These are phyloP conservation scores for Actinidia chinensis DNA, from an alignment of 179 eudicot genomes.

Conservation along the genomic window DNA sequence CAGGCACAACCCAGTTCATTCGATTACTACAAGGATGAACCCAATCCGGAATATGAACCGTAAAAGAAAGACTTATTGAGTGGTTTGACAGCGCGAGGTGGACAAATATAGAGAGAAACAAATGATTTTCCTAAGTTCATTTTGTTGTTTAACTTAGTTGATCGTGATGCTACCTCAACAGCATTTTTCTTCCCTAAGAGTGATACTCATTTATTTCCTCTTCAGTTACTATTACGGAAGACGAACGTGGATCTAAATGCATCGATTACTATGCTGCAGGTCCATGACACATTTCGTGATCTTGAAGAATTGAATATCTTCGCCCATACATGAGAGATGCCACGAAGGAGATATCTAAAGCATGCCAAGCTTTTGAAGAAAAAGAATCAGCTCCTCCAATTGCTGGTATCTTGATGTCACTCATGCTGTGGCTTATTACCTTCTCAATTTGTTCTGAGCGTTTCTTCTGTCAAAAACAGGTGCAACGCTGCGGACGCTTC, in stretches of 20 bases:
- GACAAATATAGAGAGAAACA: not conserved
- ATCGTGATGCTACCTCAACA: not conserved
- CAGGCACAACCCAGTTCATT: too few species aligned
- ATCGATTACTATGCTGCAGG: constrained; percentile 44
- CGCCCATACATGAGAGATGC: constrained; percentile 80
- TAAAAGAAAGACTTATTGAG: not conserved
- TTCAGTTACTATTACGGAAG: not conserved
- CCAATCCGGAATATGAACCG: too few species aligned
- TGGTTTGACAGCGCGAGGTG: not conserved
- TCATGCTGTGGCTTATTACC: constrained; percentile 15
- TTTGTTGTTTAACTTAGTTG: constrained; percentile 3
- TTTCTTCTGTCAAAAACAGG: constrained; percentile 47
- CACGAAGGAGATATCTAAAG: constrained; percentile 76
- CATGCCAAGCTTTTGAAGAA: constrained; percentile 83
- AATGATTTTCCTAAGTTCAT: not conserved
- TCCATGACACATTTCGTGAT: constrained; percentile 69
- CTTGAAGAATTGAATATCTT: constrained; percentile 89
- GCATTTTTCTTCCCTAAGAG: not conserved
- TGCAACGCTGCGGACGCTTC: constrained; percentile 65
- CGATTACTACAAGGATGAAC: too few species aligned
- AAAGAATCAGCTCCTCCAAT: constrained; percentile 89
- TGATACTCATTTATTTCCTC: not conserved
- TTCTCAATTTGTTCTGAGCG: constrained; percentile 18
- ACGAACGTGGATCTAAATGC: not conserved
- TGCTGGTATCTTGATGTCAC: constrained; percentile 49